phyloP scores from a whole-genome alignment of 495 filamentous ascomycete species.

The Penicillium lividum region DNA sequence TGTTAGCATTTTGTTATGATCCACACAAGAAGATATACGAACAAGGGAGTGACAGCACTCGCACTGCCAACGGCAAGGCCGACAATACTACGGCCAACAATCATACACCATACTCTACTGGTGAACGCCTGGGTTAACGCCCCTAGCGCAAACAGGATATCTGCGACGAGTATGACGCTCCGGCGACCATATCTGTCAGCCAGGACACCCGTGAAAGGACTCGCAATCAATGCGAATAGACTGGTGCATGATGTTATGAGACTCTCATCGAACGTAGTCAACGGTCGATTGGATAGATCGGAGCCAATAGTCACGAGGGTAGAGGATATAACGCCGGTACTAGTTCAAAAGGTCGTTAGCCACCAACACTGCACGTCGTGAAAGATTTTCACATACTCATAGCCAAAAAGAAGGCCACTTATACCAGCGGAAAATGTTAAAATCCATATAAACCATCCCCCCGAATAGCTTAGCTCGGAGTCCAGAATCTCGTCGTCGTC shows the following conservation, averaged over 20 bases:
- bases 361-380: neutral
- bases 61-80: slow-evolving; percentile 82
- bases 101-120: slow-evolving; percentile 67
- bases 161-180: slow-evolving; percentile 75
- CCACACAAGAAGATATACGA: slow-evolving; percentile 21
- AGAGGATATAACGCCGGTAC: slow-evolving; percentile 88
- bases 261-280: slow-evolving; percentile 78
- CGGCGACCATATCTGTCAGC: slow-evolving; percentile 77
- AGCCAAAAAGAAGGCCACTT: slow-evolving; percentile 85
- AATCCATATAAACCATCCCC: slow-evolving; percentile 63
- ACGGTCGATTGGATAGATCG: slow-evolving; percentile 65
- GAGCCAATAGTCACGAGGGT: slow-evolving; percentile 78
- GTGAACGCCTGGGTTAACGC: slow-evolving; percentile 70
- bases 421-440: slow-evolving; percentile 81
- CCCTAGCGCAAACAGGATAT: slow-evolving; percentile 73
- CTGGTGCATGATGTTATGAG: slow-evolving; percentile 82
- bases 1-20: neutral
- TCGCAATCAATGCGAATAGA: slow-evolving; percentile 73
- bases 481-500: slow-evolving; percentile 14
- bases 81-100: slow-evolving; percentile 75
- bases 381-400: slow-evolving; percentile 52
- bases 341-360: slow-evolving; percentile 32
- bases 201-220: slow-evolving; percentile 72
- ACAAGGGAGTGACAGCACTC: slow-evolving; percentile 79
- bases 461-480: slow-evolving; percentile 24